A percentile compares a stretch with the other conserved stretches of the same genome.
These are phyloP conservation scores for Rhizopus microsporus DNA, from an alignment of 371 early-diverging fungal species.

Conservation along the genomic window DNA sequence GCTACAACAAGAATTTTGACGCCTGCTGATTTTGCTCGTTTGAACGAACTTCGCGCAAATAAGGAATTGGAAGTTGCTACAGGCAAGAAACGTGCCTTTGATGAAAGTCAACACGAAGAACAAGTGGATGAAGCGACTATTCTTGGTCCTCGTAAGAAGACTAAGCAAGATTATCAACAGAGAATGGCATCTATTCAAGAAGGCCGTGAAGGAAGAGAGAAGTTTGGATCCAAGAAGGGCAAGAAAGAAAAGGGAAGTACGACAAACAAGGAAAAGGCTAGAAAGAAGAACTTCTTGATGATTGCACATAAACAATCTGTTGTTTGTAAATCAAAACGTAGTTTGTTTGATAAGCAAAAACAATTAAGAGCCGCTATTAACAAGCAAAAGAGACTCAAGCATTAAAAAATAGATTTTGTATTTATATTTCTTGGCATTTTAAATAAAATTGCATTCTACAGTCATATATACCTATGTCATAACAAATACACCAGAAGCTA, in stretches of 20 bases:
- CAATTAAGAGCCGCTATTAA: conserved; percentile 66
- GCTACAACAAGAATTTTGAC: conserved; percentile 79
- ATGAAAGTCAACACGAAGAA: conserved; percentile 43
- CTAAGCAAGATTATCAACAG: conserved; percentile 90
- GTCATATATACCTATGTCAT: too few species aligned
- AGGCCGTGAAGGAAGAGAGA: conserved; percentile 90
- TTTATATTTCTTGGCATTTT: too few species aligned
- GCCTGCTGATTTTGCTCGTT: conserved; percentile 87
- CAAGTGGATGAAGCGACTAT: conserved; percentile 73
- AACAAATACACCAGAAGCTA: too few species aligned
- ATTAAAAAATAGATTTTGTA: conserved; percentile 22
- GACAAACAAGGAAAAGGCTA: conserved; percentile 91
- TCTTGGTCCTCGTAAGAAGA: conserved; percentile 82
- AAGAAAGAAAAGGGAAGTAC: conserved; percentile 77
- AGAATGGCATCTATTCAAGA: conserved; percentile 82
- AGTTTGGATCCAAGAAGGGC: conserved; percentile 88
- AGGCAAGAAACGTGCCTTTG: conserved; percentile 48
- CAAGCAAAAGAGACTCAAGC: conserved; percentile 64
- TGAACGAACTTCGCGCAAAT: conserved; percentile 69
- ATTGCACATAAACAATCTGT: conserved; percentile 88
- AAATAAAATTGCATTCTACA: too few species aligned
- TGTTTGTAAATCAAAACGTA: conserved; percentile 79
- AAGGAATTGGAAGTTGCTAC: conserved; percentile 51
- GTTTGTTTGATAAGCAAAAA: conserved; percentile 82
- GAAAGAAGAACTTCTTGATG: conserved; percentile 95